Percentiles rank a stretch among this genome's conserved stretches.
Evolutionary conservation across 768 basidiomycete species (phyloP).

Genomic region (Tubosaeta brunneosetosa): DNA sequence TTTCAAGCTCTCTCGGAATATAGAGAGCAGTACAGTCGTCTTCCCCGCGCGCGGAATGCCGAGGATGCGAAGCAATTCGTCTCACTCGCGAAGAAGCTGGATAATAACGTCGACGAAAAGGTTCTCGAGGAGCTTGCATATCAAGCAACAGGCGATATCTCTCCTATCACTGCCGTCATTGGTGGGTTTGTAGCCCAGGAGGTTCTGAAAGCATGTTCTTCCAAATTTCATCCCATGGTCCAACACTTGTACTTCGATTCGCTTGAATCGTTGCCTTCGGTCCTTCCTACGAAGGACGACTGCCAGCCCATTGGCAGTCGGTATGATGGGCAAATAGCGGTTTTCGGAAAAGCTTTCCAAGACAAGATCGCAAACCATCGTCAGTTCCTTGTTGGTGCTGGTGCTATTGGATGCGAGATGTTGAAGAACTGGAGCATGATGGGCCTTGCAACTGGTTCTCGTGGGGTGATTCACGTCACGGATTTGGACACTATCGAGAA

Average conservation of each 20-base stretch:
- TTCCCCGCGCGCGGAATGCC: constrained; percentile 79
- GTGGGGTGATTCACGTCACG: constrained; percentile 86
- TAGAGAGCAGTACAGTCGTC: constrained; percentile 51
- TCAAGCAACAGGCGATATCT: constrained; percentile 86
- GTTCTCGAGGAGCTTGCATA: constrained; percentile 79
- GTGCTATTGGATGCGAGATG: constrained; percentile 99
- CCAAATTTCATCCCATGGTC: constrained; percentile 96
- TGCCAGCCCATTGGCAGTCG: constrained; percentile 77
- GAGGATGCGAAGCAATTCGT: constrained; percentile 76
- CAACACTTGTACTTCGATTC: constrained; percentile 98
- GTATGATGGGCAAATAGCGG: constrained; percentile 93
- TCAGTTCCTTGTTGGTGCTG: constrained; percentile 97
- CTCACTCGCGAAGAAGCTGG: constrained; percentile 71
- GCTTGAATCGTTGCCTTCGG: constrained; percentile 82
- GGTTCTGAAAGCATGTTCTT: constrained; percentile 92
- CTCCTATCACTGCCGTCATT: constrained; percentile 88
- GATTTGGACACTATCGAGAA: constrained; percentile 99
- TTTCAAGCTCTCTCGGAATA: constrained; percentile 93
- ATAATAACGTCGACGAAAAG: constrained; percentile 75
- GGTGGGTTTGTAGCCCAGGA: constrained; percentile 99
- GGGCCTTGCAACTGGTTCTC: constrained; percentile 77
- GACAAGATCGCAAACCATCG: constrained; percentile 83
- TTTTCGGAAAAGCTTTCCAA: constrained; percentile 93
- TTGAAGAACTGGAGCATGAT: constrained; percentile 99
- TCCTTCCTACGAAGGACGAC: constrained; percentile 75